phyloP scores from a whole-genome alignment of 192 early-diverging fungal species.

The Dissophora ornata region DNA sequence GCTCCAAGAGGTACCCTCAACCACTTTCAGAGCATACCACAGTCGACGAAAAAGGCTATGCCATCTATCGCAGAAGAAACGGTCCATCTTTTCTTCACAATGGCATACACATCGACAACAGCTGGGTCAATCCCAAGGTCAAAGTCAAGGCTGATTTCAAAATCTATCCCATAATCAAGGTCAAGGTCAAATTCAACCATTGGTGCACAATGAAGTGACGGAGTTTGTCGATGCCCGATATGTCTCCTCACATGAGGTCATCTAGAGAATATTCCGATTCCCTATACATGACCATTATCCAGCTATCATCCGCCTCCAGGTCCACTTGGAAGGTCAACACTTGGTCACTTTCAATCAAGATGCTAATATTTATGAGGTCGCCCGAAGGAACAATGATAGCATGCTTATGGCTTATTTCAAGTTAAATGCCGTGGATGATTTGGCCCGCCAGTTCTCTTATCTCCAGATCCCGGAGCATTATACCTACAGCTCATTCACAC shows the following conservation, averaged over 20 bases:
- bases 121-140: background rate
- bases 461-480: slow-evolving; percentile 8
- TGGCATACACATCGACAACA: background rate
- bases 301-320: background rate
- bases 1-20: background rate
- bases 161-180: no score
- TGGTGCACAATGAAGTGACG: background rate
- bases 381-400: background rate
- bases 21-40: background rate
- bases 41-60: background rate
- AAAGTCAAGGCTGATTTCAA: background rate
- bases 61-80: background rate
- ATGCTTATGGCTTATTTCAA: slow-evolving; percentile 15
- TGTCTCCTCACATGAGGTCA: no score
- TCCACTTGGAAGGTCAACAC: background rate
- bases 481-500: background rate
- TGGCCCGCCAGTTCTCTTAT: slow-evolving; percentile 2
- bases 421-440: background rate
- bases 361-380: background rate
- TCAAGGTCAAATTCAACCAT: no score
- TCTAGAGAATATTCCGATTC: no score
- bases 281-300: background rate
- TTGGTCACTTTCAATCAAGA: background rate
- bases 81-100: background rate
- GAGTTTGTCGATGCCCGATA: background rate